Percentiles rank a stretch among this genome's conserved stretches.
Evolutionary conservation across 2,329 filamentous ascomycete species (phyloP).

Genomic region (Biscogniauxia marginata): DNA sequence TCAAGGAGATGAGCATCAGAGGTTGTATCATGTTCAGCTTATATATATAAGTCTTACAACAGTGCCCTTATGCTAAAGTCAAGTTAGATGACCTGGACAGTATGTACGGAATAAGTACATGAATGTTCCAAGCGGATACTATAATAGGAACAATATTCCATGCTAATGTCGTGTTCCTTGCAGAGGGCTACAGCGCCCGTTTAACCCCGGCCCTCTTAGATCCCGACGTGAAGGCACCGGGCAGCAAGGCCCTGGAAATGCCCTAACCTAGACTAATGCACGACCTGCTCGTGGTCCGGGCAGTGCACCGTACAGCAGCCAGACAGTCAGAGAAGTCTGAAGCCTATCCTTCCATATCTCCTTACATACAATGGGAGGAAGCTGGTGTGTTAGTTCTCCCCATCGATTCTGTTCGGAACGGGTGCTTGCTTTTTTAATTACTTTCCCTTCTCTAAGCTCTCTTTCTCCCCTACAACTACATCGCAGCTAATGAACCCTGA

Average conservation of each 20-base stretch:
- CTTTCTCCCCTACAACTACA: no score
- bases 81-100: no score
- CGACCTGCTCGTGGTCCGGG: conserved; percentile 11
- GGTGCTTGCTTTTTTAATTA: no score
- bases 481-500: background rate
- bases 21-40: no score
- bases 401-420: no score
- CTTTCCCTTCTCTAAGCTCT: background rate
- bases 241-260: conserved; percentile 2
- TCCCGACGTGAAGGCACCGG: conserved; percentile 17
- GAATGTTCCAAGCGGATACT: no score
- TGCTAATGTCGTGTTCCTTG: conserved; percentile 10
- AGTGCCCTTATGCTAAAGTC: no score
- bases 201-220: conserved; percentile 4
- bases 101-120: no score
- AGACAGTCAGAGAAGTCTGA: background rate
- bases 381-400: background rate
- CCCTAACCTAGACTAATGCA: background rate
- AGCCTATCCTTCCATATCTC: background rate
- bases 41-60: no score
- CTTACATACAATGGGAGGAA: background rate
- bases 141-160: background rate
- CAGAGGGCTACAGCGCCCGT: conserved; percentile 9
- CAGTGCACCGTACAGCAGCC: background rate
- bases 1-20: no score